Evolutionary conservation across 2,329 filamentous ascomycete species (phyloP), one percentile per base, ranked within the genome.

Genomic region (Alternaria consortialis): DNA sequence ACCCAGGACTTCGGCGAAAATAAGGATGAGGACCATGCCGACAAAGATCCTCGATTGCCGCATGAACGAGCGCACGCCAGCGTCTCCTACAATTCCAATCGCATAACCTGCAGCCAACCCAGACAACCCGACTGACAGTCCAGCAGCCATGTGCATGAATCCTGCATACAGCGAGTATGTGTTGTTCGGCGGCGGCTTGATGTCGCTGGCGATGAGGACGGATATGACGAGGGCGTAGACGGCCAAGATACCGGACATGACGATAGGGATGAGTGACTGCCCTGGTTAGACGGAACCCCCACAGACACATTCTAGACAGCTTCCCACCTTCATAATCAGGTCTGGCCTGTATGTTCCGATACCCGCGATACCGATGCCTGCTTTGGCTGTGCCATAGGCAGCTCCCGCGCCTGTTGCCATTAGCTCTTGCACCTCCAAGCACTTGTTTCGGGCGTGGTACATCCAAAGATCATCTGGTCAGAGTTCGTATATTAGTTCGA

Each of bases 181-280:
- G 20, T 82, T 82, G 20, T 82, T 82, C 15, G 86, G 85, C 58
- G 90, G 91, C 29, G 93, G 91, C 51, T 85, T 86, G 79, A 98
- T 88, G 79, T 97, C 93, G 80, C 93, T 91, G 57, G 93, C 92
- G 79, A 99, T 99, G 70, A 99, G 88, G 75, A 99, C 95, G 17
- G 94, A 91, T 71, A 99, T 94, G 74, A 99, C 95, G 71, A 99
- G 91, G 53, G 94, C 92, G 83, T 99, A 99, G 70, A 99, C 95
- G 60, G 95, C 95, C 75, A 99, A 93, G 78, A 99, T 99, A 88
- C 95, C 95, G 72, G 95, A 97, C 95, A 99, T 99, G 84, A 99
- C 90, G 68, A 95, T 91, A 65, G 92, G 91, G 70, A 94, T 94
- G 54, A 94, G 84, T 58, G 90, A 94, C 91, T 93, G 71, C 34